Evolutionary conservation across 345 rosid genomes (phyloP).

Genomic region (Dovyalis caffra): DNA sequence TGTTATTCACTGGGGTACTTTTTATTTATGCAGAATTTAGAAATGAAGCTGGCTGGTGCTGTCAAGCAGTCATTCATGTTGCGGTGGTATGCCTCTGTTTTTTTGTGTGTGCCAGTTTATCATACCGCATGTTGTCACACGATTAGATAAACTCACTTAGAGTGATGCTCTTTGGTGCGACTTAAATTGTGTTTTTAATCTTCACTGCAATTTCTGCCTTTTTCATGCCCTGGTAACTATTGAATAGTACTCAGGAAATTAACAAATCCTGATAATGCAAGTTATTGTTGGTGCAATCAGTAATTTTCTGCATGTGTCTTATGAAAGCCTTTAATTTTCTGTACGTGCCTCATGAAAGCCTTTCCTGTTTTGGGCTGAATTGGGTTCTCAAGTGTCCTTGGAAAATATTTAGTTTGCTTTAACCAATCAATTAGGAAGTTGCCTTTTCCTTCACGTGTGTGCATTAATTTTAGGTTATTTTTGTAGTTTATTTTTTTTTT

Average conservation of each 20-base stretch:
- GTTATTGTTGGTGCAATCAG: background rate
- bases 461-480: too few species aligned
- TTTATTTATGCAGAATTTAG: conserved; percentile 12
- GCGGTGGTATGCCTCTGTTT: conserved; percentile 6
- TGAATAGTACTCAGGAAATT: background rate
- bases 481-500: too few species aligned
- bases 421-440: background rate
- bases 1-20: background rate
- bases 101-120: background rate
- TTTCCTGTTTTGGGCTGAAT: background rate
- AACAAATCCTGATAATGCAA: background rate
- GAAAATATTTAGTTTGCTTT: background rate
- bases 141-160: background rate
- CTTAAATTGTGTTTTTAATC: background rate
- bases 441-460: background rate
- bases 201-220: background rate
- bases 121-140: background rate
- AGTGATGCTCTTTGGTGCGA: background rate
- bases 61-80: conserved; percentile 5
- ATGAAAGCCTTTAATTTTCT: too few species aligned
- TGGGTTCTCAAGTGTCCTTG: background rate
- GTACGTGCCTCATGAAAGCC: background rate
- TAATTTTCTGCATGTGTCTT: background rate
- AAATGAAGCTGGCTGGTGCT: conserved; percentile 18
- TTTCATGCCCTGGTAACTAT: background rate